phyloP scores from a whole-genome alignment of 192 early-diverging fungal genomes.

The Linnemannia elongata region DNA sequence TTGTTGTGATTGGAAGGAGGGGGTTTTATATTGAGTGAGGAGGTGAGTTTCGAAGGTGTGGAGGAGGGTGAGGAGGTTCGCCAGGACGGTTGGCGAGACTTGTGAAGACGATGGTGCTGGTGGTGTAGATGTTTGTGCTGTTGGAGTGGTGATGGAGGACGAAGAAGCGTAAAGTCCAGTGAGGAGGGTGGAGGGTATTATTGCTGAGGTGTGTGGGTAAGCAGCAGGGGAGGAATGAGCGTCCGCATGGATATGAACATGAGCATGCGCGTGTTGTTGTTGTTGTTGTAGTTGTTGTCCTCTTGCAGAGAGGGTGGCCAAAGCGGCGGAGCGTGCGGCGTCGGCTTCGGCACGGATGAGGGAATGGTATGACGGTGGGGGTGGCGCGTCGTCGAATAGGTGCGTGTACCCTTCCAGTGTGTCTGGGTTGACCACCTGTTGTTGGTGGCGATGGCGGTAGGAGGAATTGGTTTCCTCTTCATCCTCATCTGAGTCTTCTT shows the following conservation, averaged over 20 bases:
- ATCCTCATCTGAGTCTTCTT: background rate
- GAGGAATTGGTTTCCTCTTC: background rate
- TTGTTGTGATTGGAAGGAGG: slow-evolving; percentile 2
- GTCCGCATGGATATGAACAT: background rate
- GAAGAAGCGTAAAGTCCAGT: background rate
- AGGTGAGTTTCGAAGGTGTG: slow-evolving; percentile 38
- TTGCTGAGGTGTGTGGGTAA: background rate
- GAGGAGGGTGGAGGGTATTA: background rate
- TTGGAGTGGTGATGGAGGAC: background rate
- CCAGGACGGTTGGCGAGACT: background rate
- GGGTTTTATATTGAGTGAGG: background rate
- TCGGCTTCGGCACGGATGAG: background rate
- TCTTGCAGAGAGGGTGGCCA: background rate
- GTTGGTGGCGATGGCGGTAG: background rate
- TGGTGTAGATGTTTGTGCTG: background rate
- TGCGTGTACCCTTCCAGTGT: slow-evolving; percentile 38
- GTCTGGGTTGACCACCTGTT: slow-evolving; percentile 8
- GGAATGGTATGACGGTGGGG: slow-evolving; percentile 48
- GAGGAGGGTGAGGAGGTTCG: slow-evolving; percentile 12
- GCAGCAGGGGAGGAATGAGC: background rate
- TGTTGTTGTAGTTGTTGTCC: background rate
- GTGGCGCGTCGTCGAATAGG: slow-evolving; percentile 34
- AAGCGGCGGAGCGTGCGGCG: background rate
- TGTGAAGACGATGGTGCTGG: background rate
- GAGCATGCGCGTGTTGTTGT: background rate